phyloP scores from a whole-genome alignment of 2,329 filamentous ascomycete species.

The Colletotrichum kahawae region DNA sequence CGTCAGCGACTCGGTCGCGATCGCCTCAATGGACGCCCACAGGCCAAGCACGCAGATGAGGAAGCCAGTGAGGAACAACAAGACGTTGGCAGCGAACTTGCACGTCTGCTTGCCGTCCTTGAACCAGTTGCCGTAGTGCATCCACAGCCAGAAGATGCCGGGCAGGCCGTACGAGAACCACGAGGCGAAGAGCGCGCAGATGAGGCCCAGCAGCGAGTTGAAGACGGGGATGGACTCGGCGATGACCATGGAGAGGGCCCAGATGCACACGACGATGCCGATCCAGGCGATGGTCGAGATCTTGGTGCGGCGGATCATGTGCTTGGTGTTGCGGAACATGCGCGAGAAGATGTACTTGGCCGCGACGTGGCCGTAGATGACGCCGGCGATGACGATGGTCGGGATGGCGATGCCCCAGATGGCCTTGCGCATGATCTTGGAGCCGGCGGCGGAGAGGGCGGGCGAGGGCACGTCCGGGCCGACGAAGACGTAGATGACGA shows the following conservation, averaged over 20 bases:
- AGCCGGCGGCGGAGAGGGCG: slow-evolving; percentile 66
- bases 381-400: slow-evolving; percentile 73
- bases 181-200: slow-evolving; percentile 66
- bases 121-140: slow-evolving; percentile 48
- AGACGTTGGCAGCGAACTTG: slow-evolving; percentile 35
- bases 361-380: slow-evolving; percentile 72
- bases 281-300: slow-evolving; percentile 63
- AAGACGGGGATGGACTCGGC: slow-evolving; percentile 74
- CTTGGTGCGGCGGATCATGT: slow-evolving; percentile 54
- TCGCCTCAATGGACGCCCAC: slow-evolving; percentile 43
- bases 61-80: slow-evolving; percentile 37
- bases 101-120: slow-evolving; percentile 32
- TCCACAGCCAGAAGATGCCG: slow-evolving; percentile 52
- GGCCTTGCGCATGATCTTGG: slow-evolving; percentile 59
- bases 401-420: slow-evolving; percentile 73
- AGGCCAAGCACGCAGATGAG: slow-evolving; percentile 42
- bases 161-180: slow-evolving; percentile 68
- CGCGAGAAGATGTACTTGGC: slow-evolving; percentile 70
- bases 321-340: slow-evolving; percentile 64
- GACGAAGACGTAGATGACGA: slow-evolving; percentile 72
- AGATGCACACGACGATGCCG: slow-evolving; percentile 57
- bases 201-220: slow-evolving; percentile 66
- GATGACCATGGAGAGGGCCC: slow-evolving; percentile 70
- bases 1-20: slow-evolving; percentile 31
- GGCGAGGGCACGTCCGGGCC: slow-evolving; percentile 67